Evolutionary conservation across 2,329 filamentous ascomycete species (phyloP).

Genomic region (Septoria petroselini): DNA sequence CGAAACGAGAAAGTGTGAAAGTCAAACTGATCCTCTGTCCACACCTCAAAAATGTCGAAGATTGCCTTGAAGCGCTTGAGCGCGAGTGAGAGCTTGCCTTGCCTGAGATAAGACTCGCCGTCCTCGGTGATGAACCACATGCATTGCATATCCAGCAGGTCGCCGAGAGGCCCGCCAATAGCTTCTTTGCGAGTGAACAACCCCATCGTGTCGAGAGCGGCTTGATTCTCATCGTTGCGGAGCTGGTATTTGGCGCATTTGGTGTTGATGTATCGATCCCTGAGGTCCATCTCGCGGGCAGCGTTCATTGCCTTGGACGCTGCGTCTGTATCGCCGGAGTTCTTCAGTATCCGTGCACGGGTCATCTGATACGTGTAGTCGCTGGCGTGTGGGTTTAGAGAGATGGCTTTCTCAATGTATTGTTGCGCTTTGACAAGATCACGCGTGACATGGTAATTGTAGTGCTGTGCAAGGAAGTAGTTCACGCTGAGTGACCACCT

Average conservation of each 20-base stretch:
- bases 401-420: constrained; percentile 79
- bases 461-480: constrained; percentile 95
- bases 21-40: constrained; percentile 98
- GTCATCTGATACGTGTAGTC: constrained; percentile 94
- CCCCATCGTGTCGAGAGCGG: constrained; percentile 81
- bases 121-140: constrained; percentile 97
- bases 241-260: constrained; percentile 97
- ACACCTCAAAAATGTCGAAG: constrained; percentile 90
- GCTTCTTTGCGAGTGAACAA: constrained; percentile 93
- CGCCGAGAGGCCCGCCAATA: constrained; percentile 78
- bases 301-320: constrained; percentile 86
- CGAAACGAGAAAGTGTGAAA: constrained; percentile 97
- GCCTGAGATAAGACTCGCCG: constrained; percentile 80
- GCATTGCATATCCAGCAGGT: constrained; percentile 97
- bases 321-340: constrained; percentile 72
- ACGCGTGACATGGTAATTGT: constrained; percentile 86
- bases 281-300: constrained; percentile 78
- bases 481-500: constrained; percentile 73
- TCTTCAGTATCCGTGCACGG: constrained; percentile 91
- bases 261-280: constrained; percentile 96
- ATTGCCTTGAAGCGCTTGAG: constrained; percentile 89
- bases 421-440: constrained; percentile 77
- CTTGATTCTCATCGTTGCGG: constrained; percentile 84
- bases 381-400: constrained; percentile 73
- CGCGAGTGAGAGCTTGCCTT: constrained; percentile 77